phyloP scores from a whole-genome alignment of 176 grass and related monocot species.

The Triticum timopheevii region DNA sequence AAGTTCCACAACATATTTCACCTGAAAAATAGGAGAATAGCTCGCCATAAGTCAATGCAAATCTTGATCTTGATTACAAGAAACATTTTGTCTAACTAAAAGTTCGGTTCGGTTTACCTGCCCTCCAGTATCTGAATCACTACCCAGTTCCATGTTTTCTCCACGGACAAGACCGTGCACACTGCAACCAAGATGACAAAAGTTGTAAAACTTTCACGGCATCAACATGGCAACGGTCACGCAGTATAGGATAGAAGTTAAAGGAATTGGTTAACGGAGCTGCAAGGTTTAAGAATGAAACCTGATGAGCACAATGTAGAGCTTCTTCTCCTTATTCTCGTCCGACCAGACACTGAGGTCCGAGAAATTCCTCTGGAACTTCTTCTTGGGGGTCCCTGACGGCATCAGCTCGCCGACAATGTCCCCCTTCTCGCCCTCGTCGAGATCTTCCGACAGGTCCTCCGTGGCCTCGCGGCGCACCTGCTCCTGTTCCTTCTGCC shows the following conservation, averaged over 20 bases:
- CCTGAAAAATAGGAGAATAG: slow-evolving; percentile 28
- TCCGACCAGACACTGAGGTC: slow-evolving; percentile 74
- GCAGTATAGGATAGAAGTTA: not conserved
- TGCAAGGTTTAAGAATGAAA: not conserved
- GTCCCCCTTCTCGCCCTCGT: slow-evolving; percentile 80
- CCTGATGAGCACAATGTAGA: slow-evolving; percentile 97
- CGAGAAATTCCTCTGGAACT: slow-evolving; percentile 78
- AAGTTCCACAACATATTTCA: slow-evolving; percentile 95
- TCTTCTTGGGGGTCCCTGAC: slow-evolving; percentile 53
- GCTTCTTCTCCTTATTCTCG: slow-evolving; percentile 83
- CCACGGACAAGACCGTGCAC: slow-evolving; percentile 90
- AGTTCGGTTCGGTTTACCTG: slow-evolving; percentile 56
- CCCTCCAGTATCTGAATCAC: slow-evolving; percentile 93
- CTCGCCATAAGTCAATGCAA: not conserved
- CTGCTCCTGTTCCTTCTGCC: slow-evolving; percentile 76
- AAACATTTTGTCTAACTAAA: not conserved
- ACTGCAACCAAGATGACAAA: slow-evolving; percentile 37
- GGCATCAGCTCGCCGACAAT: slow-evolving; percentile 52
- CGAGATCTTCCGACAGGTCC: slow-evolving; percentile 88
- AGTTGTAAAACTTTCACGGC: not conserved
- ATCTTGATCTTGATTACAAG: not conserved
- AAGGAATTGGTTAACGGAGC: not conserved
- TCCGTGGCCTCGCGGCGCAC: slow-evolving; percentile 68
- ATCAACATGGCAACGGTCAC: not conserved
- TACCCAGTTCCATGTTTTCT: slow-evolving; percentile 97